A percentile compares a stretch with the other conserved stretches of the same genome.
Conservation (phyloP, 208 protist genomes). For the Trypanosomatidae sp. region DNA sequence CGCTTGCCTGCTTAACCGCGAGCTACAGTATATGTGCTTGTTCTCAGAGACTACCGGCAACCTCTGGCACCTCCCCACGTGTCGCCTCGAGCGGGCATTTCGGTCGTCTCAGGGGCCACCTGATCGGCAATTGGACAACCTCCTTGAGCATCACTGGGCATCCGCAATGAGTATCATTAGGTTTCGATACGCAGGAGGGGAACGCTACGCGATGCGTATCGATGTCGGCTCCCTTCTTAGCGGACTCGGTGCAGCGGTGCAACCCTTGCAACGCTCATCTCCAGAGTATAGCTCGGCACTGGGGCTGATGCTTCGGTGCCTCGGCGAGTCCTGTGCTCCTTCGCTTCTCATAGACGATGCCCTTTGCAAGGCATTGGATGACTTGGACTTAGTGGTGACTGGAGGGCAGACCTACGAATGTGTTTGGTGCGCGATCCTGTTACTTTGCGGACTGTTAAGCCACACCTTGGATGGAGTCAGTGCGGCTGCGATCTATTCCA, state of each 20-base stretch:
- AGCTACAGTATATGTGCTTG: conserved; percentile 53
- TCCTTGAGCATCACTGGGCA: conserved; percentile 30
- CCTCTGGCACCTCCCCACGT: conserved; percentile 81
- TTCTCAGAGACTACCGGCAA: conserved; percentile 55
- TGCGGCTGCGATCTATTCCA: conserved; percentile 15
- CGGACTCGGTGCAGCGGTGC: conserved; percentile 6
- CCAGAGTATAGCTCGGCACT: conserved; percentile 19
- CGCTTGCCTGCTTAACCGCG: conserved; percentile 44
- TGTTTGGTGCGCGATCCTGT: conserved; percentile 24
- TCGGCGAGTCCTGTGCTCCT: conserved; percentile 16
- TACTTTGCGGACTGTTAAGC: conserved; percentile 23
- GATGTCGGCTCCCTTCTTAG: conserved; percentile 30
- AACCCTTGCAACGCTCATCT: conserved; percentile 1
- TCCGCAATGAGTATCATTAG: conserved; percentile 26
- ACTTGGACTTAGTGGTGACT: conserved; percentile 18
- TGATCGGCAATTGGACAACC: conserved; percentile 16
- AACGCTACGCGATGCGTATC: conserved; percentile 31
- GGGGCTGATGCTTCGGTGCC: conserved; percentile 19
- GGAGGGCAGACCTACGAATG: conserved; percentile 18
- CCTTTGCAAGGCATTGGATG: conserved; percentile 20
- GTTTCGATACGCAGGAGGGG: conserved; percentile 22
- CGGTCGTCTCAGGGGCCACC: conserved; percentile 7
- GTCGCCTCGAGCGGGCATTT: conserved; percentile 67
- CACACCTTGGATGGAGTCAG: conserved; percentile 12
- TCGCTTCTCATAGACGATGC: conserved; percentile 9